These are phyloP conservation scores for Macrolepiota dolichaula DNA, from an alignment of 768 basidiomycete genomes.

Conservation along the genomic window DNA sequence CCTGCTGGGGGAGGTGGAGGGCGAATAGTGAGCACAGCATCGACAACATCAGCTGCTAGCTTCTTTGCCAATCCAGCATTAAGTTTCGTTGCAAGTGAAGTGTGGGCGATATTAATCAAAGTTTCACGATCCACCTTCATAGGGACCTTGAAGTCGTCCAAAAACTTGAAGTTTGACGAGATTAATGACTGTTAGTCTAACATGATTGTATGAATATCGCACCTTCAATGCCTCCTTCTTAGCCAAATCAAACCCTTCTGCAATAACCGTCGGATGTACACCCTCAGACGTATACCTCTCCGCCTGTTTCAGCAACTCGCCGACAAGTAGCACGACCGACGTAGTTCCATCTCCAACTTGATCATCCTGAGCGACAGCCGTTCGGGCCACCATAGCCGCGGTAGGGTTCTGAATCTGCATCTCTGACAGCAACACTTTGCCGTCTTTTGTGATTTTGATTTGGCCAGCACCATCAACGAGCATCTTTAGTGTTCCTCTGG, in stretches of 20 bases:
- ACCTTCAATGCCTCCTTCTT: constrained; percentile 93
- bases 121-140: constrained; percentile 83
- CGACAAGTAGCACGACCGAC: constrained; percentile 92
- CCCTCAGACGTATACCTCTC: constrained; percentile 98
- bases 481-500: constrained; percentile 98
- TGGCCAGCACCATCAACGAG: constrained; percentile 97
- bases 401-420: constrained; percentile 99
- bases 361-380: constrained; percentile 98
- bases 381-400: constrained; percentile 97
- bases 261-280: constrained; percentile 95
- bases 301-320: constrained; percentile 94
- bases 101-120: constrained; percentile 89
- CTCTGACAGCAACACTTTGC: constrained; percentile 96
- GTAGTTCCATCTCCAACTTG: constrained; percentile 99
- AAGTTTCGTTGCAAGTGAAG: constrained; percentile 95
- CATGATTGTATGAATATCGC: constrained; percentile 24
- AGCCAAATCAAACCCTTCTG: constrained; percentile 93
- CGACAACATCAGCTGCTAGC: constrained; percentile 90
- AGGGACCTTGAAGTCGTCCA: constrained; percentile 84
- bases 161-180: constrained; percentile 55
- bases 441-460: constrained; percentile 99
- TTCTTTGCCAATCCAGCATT: constrained; percentile 78
- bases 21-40: constrained; percentile 88
- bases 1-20: constrained; percentile 63
- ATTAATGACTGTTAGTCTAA: not conserved